phyloP scores from a whole-genome alignment of 139 green algal species.

The Deuterostichococcus epilithicus region DNA sequence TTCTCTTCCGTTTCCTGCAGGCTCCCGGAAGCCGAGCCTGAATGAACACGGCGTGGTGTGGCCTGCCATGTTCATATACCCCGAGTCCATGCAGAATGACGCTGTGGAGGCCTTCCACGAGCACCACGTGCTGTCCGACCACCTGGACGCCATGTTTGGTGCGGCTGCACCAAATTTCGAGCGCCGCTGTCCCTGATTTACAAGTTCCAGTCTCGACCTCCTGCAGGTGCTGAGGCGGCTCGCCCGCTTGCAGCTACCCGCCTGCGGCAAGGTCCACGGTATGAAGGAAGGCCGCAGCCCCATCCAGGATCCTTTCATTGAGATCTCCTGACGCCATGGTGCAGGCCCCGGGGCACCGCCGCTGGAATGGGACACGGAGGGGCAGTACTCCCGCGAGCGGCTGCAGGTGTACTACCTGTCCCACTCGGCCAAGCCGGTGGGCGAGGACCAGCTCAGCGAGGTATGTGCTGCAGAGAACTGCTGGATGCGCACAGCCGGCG shows the following conservation, averaged over 20 bases:
- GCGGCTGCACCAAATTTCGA: neutral
- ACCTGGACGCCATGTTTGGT: constrained; percentile 77
- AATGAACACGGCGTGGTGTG: constrained; percentile 60
- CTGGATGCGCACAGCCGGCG: too few relatives aligned
- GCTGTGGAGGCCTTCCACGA: constrained; percentile 78
- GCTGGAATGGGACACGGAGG: constrained; percentile 72
- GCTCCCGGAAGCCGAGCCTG: constrained; percentile 45
- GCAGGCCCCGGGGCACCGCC: constrained; percentile 52
- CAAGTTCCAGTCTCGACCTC: neutral
- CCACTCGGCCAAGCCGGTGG: constrained; percentile 45
- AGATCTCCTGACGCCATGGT: too few relatives aligned
- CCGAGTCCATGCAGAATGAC: constrained; percentile 77
- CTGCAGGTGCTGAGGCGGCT: too few relatives aligned
- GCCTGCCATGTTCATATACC: constrained; percentile 88
- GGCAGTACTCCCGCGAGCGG: constrained; percentile 58
- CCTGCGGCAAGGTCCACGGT: too few relatives aligned
- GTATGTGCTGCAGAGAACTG: too few relatives aligned
- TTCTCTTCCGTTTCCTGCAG: constrained; percentile 9
- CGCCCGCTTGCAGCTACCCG: too few relatives aligned
- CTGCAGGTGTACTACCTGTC: constrained; percentile 87
- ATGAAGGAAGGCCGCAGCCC: too few relatives aligned
- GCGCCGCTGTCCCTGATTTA: too few relatives aligned
- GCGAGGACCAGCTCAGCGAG: constrained; percentile 40
- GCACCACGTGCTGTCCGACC: constrained; percentile 56
- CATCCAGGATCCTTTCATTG: too few relatives aligned